Conservation (phyloP, 1,284 basidiomycete species). For the Austroboletus niveus region DNA sequence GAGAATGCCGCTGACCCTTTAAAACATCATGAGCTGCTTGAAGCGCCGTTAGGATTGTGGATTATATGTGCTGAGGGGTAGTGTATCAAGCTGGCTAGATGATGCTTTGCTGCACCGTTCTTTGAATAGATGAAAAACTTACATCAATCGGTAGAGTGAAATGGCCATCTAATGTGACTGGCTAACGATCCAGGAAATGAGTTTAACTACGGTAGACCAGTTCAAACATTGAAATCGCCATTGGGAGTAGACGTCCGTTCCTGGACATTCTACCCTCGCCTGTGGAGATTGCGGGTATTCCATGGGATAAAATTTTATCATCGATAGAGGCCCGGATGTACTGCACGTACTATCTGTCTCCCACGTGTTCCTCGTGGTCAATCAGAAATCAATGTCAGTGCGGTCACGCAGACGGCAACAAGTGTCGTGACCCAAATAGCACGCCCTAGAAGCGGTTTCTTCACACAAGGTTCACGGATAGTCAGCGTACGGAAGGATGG, state of each 20-base stretch:
- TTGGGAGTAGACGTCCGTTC: neutral
- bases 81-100: too few species aligned
- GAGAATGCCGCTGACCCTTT: conserved; percentile 7
- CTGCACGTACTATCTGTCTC: neutral
- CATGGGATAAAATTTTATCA: neutral
- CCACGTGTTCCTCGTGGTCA: neutral
- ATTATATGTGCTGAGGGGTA: too few species aligned
- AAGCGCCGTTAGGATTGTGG: too few species aligned
- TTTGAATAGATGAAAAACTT: too few species aligned
- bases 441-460: conserved; percentile 82
- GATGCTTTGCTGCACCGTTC: too few species aligned
- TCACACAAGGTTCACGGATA: conserved; percentile 91
- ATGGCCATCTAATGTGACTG: too few species aligned
- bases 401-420: conserved; percentile 66
- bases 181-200: too few species aligned
- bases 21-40: neutral
- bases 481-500: conserved; percentile 86
- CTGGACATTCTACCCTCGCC: neutral
- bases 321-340: neutral
- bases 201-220: neutral
- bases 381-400: conserved; percentile 58
- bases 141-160: too few species aligned
- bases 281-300: neutral
- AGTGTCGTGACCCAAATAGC: conserved; percentile 83
- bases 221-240: neutral